These are phyloP conservation scores for Microdochium trichocladiopsis DNA, from an alignment of 2,329 filamentous ascomycete species.

Conservation along the genomic window DNA sequence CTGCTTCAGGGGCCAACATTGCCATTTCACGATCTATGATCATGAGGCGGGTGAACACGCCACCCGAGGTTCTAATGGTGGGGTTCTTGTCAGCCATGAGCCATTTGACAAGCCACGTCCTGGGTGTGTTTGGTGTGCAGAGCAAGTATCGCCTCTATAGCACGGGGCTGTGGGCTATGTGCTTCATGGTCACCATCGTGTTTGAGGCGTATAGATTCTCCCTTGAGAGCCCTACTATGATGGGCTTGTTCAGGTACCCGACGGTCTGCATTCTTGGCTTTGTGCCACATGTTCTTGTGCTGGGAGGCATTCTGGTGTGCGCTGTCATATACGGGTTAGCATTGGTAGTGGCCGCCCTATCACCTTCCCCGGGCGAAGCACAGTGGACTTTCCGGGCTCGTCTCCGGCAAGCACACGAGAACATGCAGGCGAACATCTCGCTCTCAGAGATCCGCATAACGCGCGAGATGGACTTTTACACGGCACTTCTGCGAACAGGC, in stretches of 20 bases:
- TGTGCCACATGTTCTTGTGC: constrained; percentile 84
- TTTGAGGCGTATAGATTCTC: constrained; percentile 65
- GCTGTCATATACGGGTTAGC: constrained; percentile 71
- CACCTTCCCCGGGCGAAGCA: constrained; percentile 24
- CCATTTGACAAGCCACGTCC: constrained; percentile 74
- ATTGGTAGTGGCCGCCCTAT: constrained; percentile 66
- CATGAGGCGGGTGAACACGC: constrained; percentile 74
- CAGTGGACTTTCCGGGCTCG: constrained; percentile 43
- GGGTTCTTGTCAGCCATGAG: constrained; percentile 85
- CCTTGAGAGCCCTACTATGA: constrained; percentile 48
- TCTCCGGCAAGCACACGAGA: constrained; percentile 66
- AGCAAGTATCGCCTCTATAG: constrained; percentile 74
- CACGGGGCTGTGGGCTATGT: constrained; percentile 83
- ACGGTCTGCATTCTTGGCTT: constrained; percentile 94
- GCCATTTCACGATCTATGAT: constrained; percentile 59
- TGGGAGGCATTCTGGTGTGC: constrained; percentile 72
- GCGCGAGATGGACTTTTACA: constrained; percentile 93
- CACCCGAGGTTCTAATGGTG: constrained; percentile 81
- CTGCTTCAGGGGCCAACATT: constrained; percentile 30
- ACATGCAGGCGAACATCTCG: constrained; percentile 88
- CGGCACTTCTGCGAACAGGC: constrained; percentile 75
- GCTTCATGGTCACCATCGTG: constrained; percentile 80
- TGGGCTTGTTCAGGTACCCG: constrained; percentile 76
- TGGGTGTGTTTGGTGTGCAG: constrained; percentile 77
- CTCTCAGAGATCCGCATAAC: constrained; percentile 74